phyloP scores from a whole-genome alignment of 2,329 filamentous ascomycete species.

The Xylaria sp. region DNA sequence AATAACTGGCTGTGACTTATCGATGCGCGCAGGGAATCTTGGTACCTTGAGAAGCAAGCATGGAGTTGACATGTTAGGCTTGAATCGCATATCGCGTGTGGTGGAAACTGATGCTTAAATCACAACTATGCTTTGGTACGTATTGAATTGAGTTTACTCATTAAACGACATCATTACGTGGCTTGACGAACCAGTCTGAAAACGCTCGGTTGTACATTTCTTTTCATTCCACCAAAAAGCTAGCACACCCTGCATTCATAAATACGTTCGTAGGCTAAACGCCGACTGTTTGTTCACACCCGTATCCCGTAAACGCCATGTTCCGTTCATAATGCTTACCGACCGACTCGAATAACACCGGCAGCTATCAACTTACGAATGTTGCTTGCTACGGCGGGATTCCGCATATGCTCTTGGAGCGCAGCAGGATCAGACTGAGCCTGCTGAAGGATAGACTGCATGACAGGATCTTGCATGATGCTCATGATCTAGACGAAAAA shows the following conservation, averaged over 20 bases:
- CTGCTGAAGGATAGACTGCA: conserved; percentile 97
- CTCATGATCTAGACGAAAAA: conserved; percentile 68
- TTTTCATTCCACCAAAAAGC: conserved; percentile 6
- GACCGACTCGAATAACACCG: conserved; percentile 83
- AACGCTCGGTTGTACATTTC: conserved; percentile 19
- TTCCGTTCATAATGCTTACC: conserved; percentile 34
- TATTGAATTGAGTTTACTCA: conserved; percentile 13
- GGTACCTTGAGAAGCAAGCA: not conserved
- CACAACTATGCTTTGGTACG: not conserved
- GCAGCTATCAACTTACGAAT: conserved; percentile 94
- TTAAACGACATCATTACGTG: conserved; percentile 10
- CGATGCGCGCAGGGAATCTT: not conserved
- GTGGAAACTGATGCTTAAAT: not conserved
- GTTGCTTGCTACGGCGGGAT: conserved; percentile 81
- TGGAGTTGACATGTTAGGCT: not conserved
- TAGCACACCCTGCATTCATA: conserved; percentile 3
- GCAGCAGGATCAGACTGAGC: conserved; percentile 92
- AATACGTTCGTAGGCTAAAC: conserved; percentile 9
- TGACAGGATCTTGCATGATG: conserved; percentile 94
- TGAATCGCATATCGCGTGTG: not conserved
- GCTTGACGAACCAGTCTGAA: conserved; percentile 7
- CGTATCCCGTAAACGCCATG: conserved; percentile 24
- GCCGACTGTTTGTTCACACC: conserved; percentile 13
- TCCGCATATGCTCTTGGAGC: conserved; percentile 96
- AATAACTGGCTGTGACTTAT: not conserved